Evolutionary conservation across 495 filamentous ascomycete species (phyloP), one percentile per base, ranked within the genome.

Genomic region (Aspergillus saccharolyticus): DNA sequence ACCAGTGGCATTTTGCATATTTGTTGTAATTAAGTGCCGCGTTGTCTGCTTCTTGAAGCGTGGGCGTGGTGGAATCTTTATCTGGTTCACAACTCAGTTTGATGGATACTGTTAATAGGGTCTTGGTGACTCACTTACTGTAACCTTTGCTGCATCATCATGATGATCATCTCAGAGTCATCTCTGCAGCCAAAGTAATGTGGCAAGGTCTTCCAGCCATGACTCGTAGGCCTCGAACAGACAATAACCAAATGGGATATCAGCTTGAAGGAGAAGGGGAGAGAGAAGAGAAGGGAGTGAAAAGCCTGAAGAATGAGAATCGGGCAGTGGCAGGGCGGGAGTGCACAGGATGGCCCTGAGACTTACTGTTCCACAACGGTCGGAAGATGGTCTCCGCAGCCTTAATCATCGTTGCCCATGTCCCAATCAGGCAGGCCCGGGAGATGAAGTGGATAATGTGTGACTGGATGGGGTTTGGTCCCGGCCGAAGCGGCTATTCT

Each of bases 401-500:
- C 20, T 25, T 21, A 18, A 44, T 44, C 43, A 39, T 15, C 17
- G 42, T 42, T 19, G 44, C 16, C 19, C 50, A 28, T 54, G 45
- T 48, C 44, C 33, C 42, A 12, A n/a, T 52, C 22, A 19, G 43
- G 56, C 49, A 58, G 49, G 28, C 42, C 51, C 20, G 30, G 17
- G 52, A 3, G 19, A 30, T 33, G 25, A 6, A 12, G 43, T 43
- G 55, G 21, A 30, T 14, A 18, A 16, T 16, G 6, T 9, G n/a
- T 14, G 14, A 0, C 54, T 39, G 0, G 7, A 21, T 50, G 15
- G 15, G 45, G 54, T 51, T 44, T 56, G 16, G 50, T 44, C 53
- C 50, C 59, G 59, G 59, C 59, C 59, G 59, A 61, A 52, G 30
- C 58, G 58, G 58, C 17, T 8, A 39, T 60, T 42, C 42, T 24